Base-by-base conservation (phyloP, 192 early-diverging fungal species). In the Mortierella alpina region DNA sequence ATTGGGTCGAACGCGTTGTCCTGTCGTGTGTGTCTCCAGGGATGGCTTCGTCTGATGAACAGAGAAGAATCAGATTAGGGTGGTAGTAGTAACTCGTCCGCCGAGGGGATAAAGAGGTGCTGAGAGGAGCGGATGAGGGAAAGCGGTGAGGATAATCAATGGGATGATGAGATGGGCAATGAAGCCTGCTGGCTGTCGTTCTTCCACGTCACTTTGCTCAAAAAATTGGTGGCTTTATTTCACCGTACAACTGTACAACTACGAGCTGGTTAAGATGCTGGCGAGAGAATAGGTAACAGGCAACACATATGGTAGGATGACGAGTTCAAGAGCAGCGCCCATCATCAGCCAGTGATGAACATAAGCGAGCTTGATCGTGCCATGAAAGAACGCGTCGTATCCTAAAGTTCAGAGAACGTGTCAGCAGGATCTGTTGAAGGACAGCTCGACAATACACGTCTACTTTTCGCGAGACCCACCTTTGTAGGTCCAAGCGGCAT, bases 331-430 rank as follows among this genome's bases (percentile, higher is more conserved):
- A 15, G 42, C 65, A 1, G 70, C 77, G 5, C 77, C 77, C 77
- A 80, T 80, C 70, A 72, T 63, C 45, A 80, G 47, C 77, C 77
- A 80, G 45, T 80, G 55, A 54, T 80, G 77, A 22, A 80, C 54
- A 58, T 72, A 80, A 59, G 59, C 61, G 53, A 80, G 23, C 61
- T 80, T 80, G 70, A 80, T 80, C 4, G 50, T 80, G 51, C 77
- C 77, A 41, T 80, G 77, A 65, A 72, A 80, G 45, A 80, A 72
- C 20, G 77, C 77, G 45, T 80, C 77, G 49, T 80, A 80, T 50
- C 77, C 77, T 79, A 49, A 23, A 13, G 20, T 15, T 2, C 22
- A 57, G 14, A 20, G 11, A 60, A 23, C 15, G n/a, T 55, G n/a
- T 15, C 53, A 20, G 15, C 53, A 31, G 22, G 5, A 39, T 12